Base-by-base conservation (phyloP, 495 filamentous ascomycete genomes). In the Trichoderma parareesei region DNA sequence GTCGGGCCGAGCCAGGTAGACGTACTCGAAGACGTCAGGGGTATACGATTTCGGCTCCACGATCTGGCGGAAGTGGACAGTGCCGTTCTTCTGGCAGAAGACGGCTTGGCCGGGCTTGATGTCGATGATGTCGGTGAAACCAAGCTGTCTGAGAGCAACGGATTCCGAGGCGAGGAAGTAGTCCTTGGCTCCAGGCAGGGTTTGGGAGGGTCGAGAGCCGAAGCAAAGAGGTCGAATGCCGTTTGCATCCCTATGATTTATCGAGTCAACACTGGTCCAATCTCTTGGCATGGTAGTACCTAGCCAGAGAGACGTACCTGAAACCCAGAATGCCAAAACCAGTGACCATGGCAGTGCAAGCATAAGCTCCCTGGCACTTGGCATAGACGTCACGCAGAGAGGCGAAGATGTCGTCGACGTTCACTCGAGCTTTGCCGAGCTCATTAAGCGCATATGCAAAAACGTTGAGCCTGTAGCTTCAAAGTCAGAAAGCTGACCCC, bases 161-260 rank as follows among this genome's bases (percentile, higher is more conserved):
- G 90, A 94, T 76, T 98, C 94, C n/a, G 92, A 97, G 0, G 94
- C 90, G 81, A 98, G 87, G 90, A 98, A 95, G 78, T 97, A 98
- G 76, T 98, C 94, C 63, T 72, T 90, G 27, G 88, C 89, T 0
- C 85, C 82, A 63, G 82, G 79, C n/a, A 87, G 71, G 9, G 77
- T 84, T 20, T 73, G 70, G 0, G 88, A 89, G 4, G 84, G 82
- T 48, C 90, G 84, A 68, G 85, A 88, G 55, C 94, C 94, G 5
- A 97, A 79, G 48, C 92, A 83, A 62, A 98, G 81, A 0, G 94
- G 94, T 40, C 94, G 88, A 67, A 98, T 98, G 68, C 93, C 94
- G 69, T 93, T 86, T 8, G 86, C 81, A 75, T 97, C 94, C 64
- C 60, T 60, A 4, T 60, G 10, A 20, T 91, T 84, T 27, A 27